Conservation (phyloP, 2,329 filamentous ascomycete genomes). For the Boeremia exigua region DNA sequence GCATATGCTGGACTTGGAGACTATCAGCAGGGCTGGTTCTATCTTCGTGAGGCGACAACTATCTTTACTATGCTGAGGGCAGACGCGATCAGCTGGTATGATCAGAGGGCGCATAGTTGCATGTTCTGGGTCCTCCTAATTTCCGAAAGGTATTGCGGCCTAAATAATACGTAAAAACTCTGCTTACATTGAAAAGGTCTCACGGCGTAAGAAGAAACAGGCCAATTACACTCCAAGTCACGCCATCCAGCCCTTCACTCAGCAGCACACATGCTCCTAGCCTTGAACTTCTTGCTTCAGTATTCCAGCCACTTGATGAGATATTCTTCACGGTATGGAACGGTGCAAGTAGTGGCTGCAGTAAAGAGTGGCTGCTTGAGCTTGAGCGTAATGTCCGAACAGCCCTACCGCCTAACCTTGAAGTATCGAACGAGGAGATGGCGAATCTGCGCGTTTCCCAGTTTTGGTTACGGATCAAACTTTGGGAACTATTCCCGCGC, state of each 20-base stretch:
- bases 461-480: slow-evolving; percentile 69
- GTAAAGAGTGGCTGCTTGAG: slow-evolving; percentile 61
- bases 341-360: slow-evolving; percentile 65
- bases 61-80: slow-evolving; percentile 50
- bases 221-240: slow-evolving; percentile 72
- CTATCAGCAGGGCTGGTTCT: slow-evolving; percentile 80
- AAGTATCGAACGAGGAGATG: slow-evolving; percentile 59
- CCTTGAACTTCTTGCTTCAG: slow-evolving; percentile 63
- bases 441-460: slow-evolving; percentile 65
- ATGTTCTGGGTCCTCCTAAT: slow-evolving; percentile 37
- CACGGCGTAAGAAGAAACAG: slow-evolving; percentile 75
- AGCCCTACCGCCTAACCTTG: slow-evolving; percentile 60
- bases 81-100: slow-evolving; percentile 22
- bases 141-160: slow-evolving; percentile 29
- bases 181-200: slow-evolving; percentile 54
- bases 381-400: slow-evolving; percentile 69
- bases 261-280: slow-evolving; percentile 65
- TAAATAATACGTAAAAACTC: neutral
- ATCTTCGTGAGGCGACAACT: slow-evolving; percentile 77
- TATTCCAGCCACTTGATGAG: slow-evolving; percentile 72
- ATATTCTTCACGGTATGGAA: slow-evolving; percentile 70
- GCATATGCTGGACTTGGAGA: slow-evolving; percentile 74
- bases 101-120: slow-evolving; percentile 14
- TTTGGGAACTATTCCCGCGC: slow-evolving; percentile 67
- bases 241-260: slow-evolving; percentile 69